Base-by-base conservation (phyloP, 2,329 filamentous ascomycete species). In the Penicillium vulpinum region DNA sequence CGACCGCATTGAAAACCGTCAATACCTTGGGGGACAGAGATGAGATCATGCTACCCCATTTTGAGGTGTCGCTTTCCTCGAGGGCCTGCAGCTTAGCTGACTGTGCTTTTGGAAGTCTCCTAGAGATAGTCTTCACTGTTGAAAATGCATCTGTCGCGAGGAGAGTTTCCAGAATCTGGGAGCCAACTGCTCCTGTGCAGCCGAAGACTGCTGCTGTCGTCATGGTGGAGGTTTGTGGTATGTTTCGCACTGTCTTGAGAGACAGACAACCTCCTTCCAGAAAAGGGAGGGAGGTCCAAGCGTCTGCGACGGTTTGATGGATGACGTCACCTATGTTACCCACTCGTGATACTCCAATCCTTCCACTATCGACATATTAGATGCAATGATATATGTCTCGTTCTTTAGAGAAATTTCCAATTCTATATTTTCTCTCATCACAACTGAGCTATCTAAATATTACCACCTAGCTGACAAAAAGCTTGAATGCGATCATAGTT, bases 1-100 rank as follows among this genome's bases (percentile, higher is more conserved):
- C 73, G 9, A 75, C 66, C 5, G 72, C 70, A 39, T 70, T 71
- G 59, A 72, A 73, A 33, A 72, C 58, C 6, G 60, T 21, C 16
- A 66, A 66, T 11, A 68, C 69, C 4, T 59, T 63, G 11, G 70
- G 63, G 2, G 58, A 54, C 2, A 72, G 60, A 21, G 59, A 51
- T 15, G 62, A 57, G 40, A 73, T 64, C 59, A 66, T 63, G 33
- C 22, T 54, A 15, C 57, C 62, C 70, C 70, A 72, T 69, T 70
- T 71, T n/a, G 68, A 64, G 28, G 47, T 64, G 46, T 73, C 70
- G 36, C 47, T 38, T 63, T 72, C 70, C 41, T 69, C 11, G 31
- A 69, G 22, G 41, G 66, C 63, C 45, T 72, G 50, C 6, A 72
- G 67, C 46, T 71, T 71, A 22, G 63, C 36, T 6, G 69, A 68